Percentiles rank a stretch among this genome's conserved stretches.
phyloP scores from a whole-genome alignment of 192 early-diverging fungal genomes.

The Umbelopsis isabellina region DNA sequence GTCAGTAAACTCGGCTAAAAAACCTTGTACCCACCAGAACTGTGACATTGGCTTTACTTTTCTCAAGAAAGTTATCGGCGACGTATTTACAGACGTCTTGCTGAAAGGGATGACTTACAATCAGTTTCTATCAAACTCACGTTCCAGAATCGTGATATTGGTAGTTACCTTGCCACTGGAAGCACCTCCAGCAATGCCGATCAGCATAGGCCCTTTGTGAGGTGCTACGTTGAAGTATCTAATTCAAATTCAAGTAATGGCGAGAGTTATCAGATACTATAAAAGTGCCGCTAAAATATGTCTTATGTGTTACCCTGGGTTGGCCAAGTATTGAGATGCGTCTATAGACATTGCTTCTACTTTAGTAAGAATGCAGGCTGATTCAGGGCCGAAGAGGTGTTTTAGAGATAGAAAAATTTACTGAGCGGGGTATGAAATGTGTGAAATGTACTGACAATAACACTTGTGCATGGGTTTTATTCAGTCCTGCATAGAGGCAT shows the following conservation, averaged over 20 bases:
- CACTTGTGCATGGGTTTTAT: too few relatives aligned
- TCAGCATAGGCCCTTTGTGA: slow-evolving; percentile 45
- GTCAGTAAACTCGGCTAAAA: too few relatives aligned
- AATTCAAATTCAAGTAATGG: background rate
- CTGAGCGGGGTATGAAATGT: too few relatives aligned
- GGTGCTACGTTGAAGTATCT: slow-evolving; percentile 34
- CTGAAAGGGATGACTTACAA: background rate
- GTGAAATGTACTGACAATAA: too few relatives aligned
- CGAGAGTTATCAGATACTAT: background rate
- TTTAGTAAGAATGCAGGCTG: too few relatives aligned
- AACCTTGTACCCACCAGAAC: slow-evolving; percentile 4
- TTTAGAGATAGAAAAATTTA: too few relatives aligned
- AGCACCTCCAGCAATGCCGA: slow-evolving; percentile 56
- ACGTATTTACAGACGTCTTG: slow-evolving; percentile 49
- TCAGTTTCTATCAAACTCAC: background rate
- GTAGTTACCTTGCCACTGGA: slow-evolving; percentile 49
- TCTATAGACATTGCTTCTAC: slow-evolving; percentile 7
- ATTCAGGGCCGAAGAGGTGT: too few relatives aligned
- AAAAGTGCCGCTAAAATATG: background rate
- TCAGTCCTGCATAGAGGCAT: too few relatives aligned
- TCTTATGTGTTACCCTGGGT: background rate
- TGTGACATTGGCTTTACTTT: slow-evolving; percentile 23
- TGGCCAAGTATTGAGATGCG: background rate
- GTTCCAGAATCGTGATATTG: background rate
- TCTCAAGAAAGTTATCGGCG: slow-evolving; percentile 32